Percentiles rank a stretch among this genome's conserved stretches.
Evolutionary conservation across 768 basidiomycete genomes (phyloP).

Genomic region (Lactifluus pinguis): DNA sequence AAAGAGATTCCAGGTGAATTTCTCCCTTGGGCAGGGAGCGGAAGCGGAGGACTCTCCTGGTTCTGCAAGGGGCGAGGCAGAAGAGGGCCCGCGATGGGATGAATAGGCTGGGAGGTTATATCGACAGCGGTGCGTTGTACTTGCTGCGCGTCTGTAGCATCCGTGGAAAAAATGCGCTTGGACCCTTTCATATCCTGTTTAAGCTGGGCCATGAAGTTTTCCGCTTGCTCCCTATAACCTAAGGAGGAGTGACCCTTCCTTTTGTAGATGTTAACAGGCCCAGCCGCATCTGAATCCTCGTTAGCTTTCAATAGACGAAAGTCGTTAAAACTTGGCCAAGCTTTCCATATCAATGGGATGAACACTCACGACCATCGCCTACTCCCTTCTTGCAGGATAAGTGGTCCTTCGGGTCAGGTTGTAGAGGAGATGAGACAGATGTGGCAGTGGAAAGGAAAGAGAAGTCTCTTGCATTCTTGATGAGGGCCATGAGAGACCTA

Average conservation of each 20-base stretch:
- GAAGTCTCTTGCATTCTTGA: constrained; percentile 67
- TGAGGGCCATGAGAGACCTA: constrained; percentile 67
- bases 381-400: neutral
- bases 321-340: neutral
- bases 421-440: constrained; percentile 30
- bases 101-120: neutral
- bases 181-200: constrained; percentile 67
- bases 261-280: constrained; percentile 22
- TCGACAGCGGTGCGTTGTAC: neutral
- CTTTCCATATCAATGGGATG: neutral
- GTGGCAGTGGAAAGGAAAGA: constrained; percentile 62
- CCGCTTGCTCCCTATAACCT: constrained; percentile 68
- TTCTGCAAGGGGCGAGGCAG: neutral
- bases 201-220: constrained; percentile 77
- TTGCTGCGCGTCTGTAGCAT: constrained; percentile 45
- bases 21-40: neutral
- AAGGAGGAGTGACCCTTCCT: constrained; percentile 47
- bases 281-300: neutral
- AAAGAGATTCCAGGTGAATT: neutral
- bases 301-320: neutral
- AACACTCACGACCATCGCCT: neutral
- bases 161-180: constrained; percentile 63
- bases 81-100: neutral
- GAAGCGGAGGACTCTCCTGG: neutral
- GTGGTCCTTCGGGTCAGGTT: neutral